These are phyloP conservation scores for Tilletia walkeri DNA, from an alignment of 1,284 basidiomycete genomes.

Conservation along the genomic window DNA sequence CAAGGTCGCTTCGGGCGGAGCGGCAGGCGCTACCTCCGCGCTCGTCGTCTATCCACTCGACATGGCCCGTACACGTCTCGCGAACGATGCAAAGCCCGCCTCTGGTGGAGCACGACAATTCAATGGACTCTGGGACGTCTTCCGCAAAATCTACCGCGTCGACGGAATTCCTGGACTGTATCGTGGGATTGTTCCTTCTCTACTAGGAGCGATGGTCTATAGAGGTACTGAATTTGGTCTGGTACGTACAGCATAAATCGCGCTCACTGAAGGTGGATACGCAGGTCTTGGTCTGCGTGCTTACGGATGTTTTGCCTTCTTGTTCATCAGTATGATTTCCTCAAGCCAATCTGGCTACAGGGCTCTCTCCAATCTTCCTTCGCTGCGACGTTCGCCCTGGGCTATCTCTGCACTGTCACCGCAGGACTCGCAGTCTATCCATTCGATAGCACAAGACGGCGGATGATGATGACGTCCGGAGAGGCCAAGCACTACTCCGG, in stretches of 20 bases:
- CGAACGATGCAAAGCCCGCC: slow-evolving; percentile 90
- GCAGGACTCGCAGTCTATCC: slow-evolving; percentile 94
- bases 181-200: slow-evolving; percentile 91
- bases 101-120: slow-evolving; percentile 96
- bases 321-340: slow-evolving; percentile 39
- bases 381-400: slow-evolving; percentile 83
- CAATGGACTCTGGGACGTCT: slow-evolving; percentile 87
- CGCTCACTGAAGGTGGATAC: slow-evolving; percentile 65
- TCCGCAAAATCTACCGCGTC: slow-evolving; percentile 68
- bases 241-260: slow-evolving; percentile 67
- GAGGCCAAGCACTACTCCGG: slow-evolving; percentile 34
- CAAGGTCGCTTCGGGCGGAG: slow-evolving; percentile 94
- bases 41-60: slow-evolving; percentile 98
- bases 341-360: slow-evolving; percentile 81
- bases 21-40: slow-evolving; percentile 89
- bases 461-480: slow-evolving; percentile 67
- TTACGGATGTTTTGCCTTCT: slow-evolving; percentile 21
- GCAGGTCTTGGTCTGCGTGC: not conserved
- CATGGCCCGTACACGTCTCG: slow-evolving; percentile 94
- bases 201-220: slow-evolving; percentile 92
- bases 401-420: slow-evolving; percentile 92
- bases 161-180: slow-evolving; percentile 65
- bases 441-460: slow-evolving; percentile 80
- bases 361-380: slow-evolving; percentile 84
- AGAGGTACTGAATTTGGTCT: slow-evolving; percentile 73